phyloP scores from a whole-genome alignment of 1,284 basidiomycete species.

The Ustilago shanxiensis region DNA sequence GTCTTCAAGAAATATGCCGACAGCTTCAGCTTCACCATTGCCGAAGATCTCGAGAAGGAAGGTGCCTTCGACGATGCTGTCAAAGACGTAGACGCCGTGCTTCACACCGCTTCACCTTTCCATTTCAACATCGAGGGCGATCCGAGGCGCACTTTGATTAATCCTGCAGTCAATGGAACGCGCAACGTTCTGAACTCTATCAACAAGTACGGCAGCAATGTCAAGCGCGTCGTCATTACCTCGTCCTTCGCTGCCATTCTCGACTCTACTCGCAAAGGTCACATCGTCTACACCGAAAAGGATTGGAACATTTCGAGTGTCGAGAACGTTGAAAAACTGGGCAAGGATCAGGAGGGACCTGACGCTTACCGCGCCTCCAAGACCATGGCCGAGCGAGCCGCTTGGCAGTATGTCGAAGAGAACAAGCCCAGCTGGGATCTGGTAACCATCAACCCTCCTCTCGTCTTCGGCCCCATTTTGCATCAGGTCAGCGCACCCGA shows the following conservation, averaged over 20 bases:
- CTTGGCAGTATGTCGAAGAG: constrained; percentile 69
- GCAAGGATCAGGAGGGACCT: constrained; percentile 69
- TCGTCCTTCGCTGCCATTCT: constrained; percentile 76
- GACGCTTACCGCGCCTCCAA: constrained; percentile 75
- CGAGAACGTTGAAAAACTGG: constrained; percentile 67
- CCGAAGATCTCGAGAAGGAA: constrained; percentile 75
- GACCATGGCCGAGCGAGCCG: constrained; percentile 77
- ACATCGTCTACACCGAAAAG: constrained; percentile 67
- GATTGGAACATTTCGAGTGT: constrained; percentile 79
- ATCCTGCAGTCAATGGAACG: constrained; percentile 78
- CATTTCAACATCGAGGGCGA: constrained; percentile 63
- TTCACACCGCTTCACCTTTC: constrained; percentile 76
- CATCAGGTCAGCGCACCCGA: constrained; percentile 74
- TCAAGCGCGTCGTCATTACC: constrained; percentile 77
- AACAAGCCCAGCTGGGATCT: constrained; percentile 54
- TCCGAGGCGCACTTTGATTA: constrained; percentile 72
- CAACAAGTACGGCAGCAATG: constrained; percentile 73
- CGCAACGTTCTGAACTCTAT: constrained; percentile 75
- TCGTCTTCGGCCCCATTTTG: constrained; percentile 72
- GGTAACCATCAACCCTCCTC: constrained; percentile 57
- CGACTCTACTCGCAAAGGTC: constrained; percentile 59
- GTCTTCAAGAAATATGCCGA: constrained; percentile 73
- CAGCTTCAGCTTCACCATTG: constrained; percentile 74
- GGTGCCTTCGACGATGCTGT: constrained; percentile 81
- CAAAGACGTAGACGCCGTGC: constrained; percentile 77